phyloP scores from a whole-genome alignment of 257 asterid species.

The Fraxinus cuspidata region DNA sequence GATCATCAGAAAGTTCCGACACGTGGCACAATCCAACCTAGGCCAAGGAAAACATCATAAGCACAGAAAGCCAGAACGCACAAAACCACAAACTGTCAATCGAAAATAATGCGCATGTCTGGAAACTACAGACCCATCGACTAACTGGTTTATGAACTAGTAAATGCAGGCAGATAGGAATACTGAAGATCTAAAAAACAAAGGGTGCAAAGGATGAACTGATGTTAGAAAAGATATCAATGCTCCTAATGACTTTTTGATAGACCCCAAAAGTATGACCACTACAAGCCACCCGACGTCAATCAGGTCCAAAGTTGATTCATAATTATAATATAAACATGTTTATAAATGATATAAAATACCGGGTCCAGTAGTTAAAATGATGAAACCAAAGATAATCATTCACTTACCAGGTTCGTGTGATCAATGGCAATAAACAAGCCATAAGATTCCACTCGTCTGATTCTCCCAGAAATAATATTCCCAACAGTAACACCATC shows the following conservation, averaged over 20 bases:
- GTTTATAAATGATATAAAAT: constrained; percentile 1
- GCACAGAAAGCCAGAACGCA: constrained; percentile 21
- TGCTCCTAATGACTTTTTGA: neutral
- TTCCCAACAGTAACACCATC: constrained; percentile 59
- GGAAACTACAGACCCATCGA: neutral
- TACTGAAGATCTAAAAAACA: neutral
- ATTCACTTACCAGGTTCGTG: constrained; percentile 64
- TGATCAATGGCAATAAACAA: constrained; percentile 72
- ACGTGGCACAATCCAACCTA: constrained; percentile 97
- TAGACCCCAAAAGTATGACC: neutral
- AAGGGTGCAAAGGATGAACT: neutral
- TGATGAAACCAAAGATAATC: constrained; percentile 15
- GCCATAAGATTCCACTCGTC: constrained; percentile 81
- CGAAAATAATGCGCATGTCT: neutral
- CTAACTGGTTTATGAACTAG: constrained; percentile 2
- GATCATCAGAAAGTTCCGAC: constrained; percentile 88
- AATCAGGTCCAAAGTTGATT: neutral
- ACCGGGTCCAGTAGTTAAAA: neutral
- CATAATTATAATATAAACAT: constrained; percentile 9
- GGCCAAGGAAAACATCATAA: constrained; percentile 27
- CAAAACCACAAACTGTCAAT: neutral
- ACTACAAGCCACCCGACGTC: constrained; percentile 4
- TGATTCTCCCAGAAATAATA: constrained; percentile 72
- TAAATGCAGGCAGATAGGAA: neutral
- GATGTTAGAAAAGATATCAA: constrained; percentile 6